Evolutionary conservation across 768 basidiomycete genomes (phyloP).

Genomic region (Candolleomyces aberdarensis): DNA sequence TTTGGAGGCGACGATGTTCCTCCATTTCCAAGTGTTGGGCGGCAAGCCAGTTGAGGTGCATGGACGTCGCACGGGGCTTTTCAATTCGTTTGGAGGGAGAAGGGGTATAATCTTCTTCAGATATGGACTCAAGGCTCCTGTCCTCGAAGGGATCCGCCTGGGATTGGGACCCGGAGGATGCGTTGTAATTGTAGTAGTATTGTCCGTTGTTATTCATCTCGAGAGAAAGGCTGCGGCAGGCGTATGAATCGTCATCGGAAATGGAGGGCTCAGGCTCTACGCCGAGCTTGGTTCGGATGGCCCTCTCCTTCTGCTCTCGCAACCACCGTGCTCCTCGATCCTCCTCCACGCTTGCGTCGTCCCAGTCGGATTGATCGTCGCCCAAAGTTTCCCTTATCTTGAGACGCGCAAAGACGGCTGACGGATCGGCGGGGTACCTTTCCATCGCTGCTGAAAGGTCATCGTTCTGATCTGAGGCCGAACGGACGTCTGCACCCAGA

Average conservation of each 20-base stretch:
- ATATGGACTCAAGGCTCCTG: constrained; percentile 32
- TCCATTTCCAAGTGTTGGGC: constrained; percentile 45
- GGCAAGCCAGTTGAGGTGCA: constrained; percentile 65
- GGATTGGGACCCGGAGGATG: constrained; percentile 45
- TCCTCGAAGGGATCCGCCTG: constrained; percentile 53
- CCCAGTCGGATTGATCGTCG: constrained; percentile 40
- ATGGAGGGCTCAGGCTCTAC: constrained; percentile 55
- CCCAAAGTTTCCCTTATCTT: constrained; percentile 45
- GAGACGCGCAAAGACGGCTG: constrained; percentile 53
- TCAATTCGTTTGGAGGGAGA: constrained; percentile 7
- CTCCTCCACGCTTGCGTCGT: constrained; percentile 41
- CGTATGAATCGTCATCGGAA: constrained; percentile 47
- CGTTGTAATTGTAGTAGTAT: constrained; percentile 74
- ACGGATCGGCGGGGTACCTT: constrained; percentile 38
- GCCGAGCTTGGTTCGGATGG: constrained; percentile 59
- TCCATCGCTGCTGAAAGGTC: constrained; percentile 22
- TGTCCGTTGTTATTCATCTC: constrained; percentile 66
- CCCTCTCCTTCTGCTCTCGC: constrained; percentile 73
- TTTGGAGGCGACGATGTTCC: constrained; percentile 18
- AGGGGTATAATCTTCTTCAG: constrained; percentile 24
- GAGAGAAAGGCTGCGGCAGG: constrained; percentile 59
- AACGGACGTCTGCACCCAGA: neutral
- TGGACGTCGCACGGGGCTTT: constrained; percentile 57
- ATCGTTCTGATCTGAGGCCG: constrained; percentile 19
- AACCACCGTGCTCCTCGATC: constrained; percentile 81